Base-by-base conservation (phyloP, 768 basidiomycete species). In the Daedaleopsis sinensis region DNA sequence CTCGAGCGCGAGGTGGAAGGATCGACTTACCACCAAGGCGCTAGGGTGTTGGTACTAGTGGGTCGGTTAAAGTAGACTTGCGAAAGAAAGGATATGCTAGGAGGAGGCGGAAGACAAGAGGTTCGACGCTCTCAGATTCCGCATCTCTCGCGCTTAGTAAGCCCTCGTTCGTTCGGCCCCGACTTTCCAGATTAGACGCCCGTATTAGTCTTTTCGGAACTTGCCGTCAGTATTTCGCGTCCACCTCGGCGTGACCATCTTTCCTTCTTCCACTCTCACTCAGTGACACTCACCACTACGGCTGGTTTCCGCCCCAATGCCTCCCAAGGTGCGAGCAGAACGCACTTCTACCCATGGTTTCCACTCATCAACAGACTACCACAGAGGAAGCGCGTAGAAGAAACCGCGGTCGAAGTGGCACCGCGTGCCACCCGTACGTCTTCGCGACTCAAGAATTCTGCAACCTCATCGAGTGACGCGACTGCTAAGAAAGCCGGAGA, bases 341-440 rank as follows among this genome's bases (percentile, higher is more conserved):
- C 27, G 21, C 21, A 27, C 11, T 16, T n/a, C 5, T 21, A 46
- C 16, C 21, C 27, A 43, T 23, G 21, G 36, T 11, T 23, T 19
- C 8, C 12, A 11, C 5, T 49, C 13, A 36, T 27, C 38, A 19
- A 43, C 49, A 46, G 5, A 3, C 12, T 54, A 46, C 35, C 24
- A 9, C 68, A 90, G 89, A 78, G 88, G 65, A 90, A 89, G 77
- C 85, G 82, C 72, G 72, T 73, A 23, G 68, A 66, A 27, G 70
- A 66, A 27, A 37, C 53, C 1, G 21, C 58, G 12, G 21, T 58
- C 6, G 57, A 63, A 15, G 49, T 58, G 16, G 58, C 54, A n/a
- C 43, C 62, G 38, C 56, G 63, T 35, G 52, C 54, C 50, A 69
- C 70, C 35, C 70, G 70, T 43, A 52, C 64, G 18, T 68, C 68